phyloP scores from a whole-genome alignment of 2,329 filamentous ascomycete species.

The Clarireedia sp. region DNA sequence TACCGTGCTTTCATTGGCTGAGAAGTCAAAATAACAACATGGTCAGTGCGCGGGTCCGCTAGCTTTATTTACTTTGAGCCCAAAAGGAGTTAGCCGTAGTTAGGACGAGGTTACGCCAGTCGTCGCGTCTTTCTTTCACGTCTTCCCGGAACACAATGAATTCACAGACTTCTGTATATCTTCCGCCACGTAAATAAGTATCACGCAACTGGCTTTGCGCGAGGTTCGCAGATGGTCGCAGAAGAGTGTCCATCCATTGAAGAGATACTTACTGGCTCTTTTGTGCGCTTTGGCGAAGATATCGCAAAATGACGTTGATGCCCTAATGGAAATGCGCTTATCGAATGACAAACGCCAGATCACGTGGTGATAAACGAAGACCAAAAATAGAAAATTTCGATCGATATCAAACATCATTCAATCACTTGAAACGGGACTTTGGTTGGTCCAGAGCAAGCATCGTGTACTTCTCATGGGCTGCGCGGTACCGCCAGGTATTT shows the following conservation, averaged over 20 bases:
- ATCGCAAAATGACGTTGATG: neutral
- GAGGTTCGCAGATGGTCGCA: neutral
- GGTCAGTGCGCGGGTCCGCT: neutral
- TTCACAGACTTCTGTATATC: neutral
- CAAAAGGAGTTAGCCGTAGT: neutral
- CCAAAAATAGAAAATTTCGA: neutral
- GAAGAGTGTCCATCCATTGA: too few relatives aligned
- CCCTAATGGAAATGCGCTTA: neutral
- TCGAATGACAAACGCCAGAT: neutral
- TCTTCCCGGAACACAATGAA: neutral
- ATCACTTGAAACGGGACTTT: neutral
- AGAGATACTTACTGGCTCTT: too few relatives aligned
- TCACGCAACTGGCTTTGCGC: neutral
- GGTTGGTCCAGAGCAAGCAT: too few relatives aligned
- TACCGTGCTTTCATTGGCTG: neutral
- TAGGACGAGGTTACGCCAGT: neutral
- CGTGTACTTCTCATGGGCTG: too few relatives aligned
- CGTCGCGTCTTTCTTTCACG: slow-evolving; percentile 1
- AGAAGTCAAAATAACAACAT: neutral
- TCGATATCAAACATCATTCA: neutral
- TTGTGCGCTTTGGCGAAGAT: neutral
- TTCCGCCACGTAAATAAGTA: neutral
- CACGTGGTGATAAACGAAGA: slow-evolving; percentile 5
- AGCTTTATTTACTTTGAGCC: slow-evolving; percentile 5
- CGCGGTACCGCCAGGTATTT: too few relatives aligned